Conservation (phyloP, 73 alveolate species). For the Paramecium bursaria region DNA sequence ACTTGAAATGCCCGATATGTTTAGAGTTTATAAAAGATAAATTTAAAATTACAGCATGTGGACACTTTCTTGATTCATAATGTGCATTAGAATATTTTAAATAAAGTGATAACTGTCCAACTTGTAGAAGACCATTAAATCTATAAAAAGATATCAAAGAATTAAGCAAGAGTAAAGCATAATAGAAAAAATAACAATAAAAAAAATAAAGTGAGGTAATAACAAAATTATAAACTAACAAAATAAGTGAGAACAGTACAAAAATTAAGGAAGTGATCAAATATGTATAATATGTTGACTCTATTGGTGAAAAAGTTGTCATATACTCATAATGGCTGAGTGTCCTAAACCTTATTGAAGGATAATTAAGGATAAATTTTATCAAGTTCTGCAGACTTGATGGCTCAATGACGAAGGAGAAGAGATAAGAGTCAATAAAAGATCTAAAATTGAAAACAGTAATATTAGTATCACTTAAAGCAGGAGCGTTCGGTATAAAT, state of each 20-base stretch:
- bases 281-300: constrained; percentile 29
- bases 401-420: constrained; percentile 60
- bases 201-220: neutral
- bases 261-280: constrained; percentile 49
- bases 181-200: neutral
- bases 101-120: too few species aligned
- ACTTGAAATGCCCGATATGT: too few species aligned
- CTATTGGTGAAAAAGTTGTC: constrained; percentile 45
- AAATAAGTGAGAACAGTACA: constrained; percentile 22
- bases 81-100: too few species aligned
- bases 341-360: constrained; percentile 17
- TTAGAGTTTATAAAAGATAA: too few species aligned
- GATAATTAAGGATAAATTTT: neutral
- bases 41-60: too few species aligned
- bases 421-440: constrained; percentile 55
- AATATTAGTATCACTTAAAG: constrained; percentile 58
- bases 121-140: too few species aligned
- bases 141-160: too few species aligned
- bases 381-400: constrained; percentile 4
- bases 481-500: constrained; percentile 69
- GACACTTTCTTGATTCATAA: too few species aligned
- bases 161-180: too few species aligned
- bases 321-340: constrained; percentile 54
- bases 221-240: neutral
- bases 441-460: constrained; percentile 26